These are phyloP conservation scores for Geotrichum europaeum DNA, from an alignment of 1,139 yeast genomes.

Conservation along the genomic window DNA sequence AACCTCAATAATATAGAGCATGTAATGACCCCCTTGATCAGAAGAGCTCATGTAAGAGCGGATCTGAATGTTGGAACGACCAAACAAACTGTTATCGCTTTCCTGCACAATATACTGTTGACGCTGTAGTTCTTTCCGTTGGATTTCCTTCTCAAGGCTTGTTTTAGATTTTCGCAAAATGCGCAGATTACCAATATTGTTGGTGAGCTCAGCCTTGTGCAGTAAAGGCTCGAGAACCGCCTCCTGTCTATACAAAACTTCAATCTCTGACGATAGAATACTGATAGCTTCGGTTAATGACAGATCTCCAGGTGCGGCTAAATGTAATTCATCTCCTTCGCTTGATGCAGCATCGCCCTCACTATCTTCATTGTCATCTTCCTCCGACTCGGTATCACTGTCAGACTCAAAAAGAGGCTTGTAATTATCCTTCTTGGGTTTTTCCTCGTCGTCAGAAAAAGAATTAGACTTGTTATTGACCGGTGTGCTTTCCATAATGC, in stretches of 20 bases:
- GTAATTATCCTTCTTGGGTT: background rate
- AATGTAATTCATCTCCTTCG: slow-evolving; percentile 24
- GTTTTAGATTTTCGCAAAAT: slow-evolving; percentile 60
- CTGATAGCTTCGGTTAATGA: slow-evolving; percentile 63
- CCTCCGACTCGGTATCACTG: slow-evolving; percentile 5
- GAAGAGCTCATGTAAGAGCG: slow-evolving; percentile 54
- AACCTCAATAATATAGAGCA: slow-evolving; percentile 71
- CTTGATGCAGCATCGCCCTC: background rate
- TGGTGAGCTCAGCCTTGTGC: slow-evolving; percentile 75
- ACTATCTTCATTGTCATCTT: slow-evolving; percentile 1
- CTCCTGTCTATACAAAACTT: slow-evolving; percentile 55
- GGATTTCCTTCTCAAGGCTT: slow-evolving; percentile 64
- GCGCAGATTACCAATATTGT: slow-evolving; percentile 62
- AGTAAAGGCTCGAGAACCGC: slow-evolving; percentile 60
- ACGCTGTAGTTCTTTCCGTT: slow-evolving; percentile 61
- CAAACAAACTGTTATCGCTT: slow-evolving; percentile 69
- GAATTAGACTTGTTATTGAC: background rate
- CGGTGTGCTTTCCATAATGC: slow-evolving; percentile 42
- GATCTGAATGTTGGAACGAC: slow-evolving; percentile 59
- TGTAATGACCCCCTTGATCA: slow-evolving; percentile 51
- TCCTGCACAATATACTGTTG: slow-evolving; percentile 84
- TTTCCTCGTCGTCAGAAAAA: slow-evolving; percentile 12
- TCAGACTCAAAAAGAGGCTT: slow-evolving; percentile 11
- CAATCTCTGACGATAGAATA: slow-evolving; percentile 52
- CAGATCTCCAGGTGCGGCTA: slow-evolving; percentile 67